phyloP scores from a whole-genome alignment of 371 early-diverging fungal species.

The Funneliformis caledonium region DNA sequence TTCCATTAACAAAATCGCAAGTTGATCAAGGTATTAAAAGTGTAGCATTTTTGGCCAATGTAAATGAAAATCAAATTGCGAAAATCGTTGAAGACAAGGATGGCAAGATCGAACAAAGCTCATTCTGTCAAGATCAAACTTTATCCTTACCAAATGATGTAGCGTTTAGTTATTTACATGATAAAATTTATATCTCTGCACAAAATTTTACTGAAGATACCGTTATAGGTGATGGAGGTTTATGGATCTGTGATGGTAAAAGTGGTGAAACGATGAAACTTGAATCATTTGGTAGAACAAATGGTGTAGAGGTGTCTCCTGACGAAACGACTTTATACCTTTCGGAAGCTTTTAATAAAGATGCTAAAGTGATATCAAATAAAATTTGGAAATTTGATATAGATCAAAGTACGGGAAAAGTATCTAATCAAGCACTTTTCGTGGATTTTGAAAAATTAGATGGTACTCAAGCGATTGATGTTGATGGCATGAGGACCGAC shows the following conservation, averaged over 20 bases:
- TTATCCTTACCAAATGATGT: conserved; percentile 61
- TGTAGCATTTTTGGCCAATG: no score
- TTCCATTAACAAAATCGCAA: no score
- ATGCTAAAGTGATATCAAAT: conserved; percentile 49
- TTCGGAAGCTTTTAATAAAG: conserved; percentile 46
- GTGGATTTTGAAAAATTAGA: conserved; percentile 53
- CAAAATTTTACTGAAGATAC: conserved; percentile 51
- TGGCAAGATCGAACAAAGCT: neutral
- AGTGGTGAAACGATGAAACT: conserved; percentile 28
- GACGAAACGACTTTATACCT: conserved; percentile 55
- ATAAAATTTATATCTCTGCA: conserved; percentile 52
- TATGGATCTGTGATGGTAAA: conserved; percentile 52
- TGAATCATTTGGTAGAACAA: conserved; percentile 53
- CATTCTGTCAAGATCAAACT: conserved; percentile 46
- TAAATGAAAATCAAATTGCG: no score
- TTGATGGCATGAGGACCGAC: conserved; percentile 62
- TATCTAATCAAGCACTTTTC: conserved; percentile 44
- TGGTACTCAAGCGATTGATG: conserved; percentile 46
- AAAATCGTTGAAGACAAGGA: no score
- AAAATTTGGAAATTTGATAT: conserved; percentile 44
- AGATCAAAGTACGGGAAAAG: conserved; percentile 24
- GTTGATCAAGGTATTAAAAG: no score
- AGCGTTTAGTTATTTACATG: conserved; percentile 50
- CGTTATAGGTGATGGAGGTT: conserved; percentile 51
- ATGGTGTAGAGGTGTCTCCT: conserved; percentile 59